A percentile compares a stretch with the other conserved stretches of the same genome.
phyloP scores from a whole-genome alignment of 2,329 filamentous ascomycete genomes.

The Trichocomaceae sp. region DNA sequence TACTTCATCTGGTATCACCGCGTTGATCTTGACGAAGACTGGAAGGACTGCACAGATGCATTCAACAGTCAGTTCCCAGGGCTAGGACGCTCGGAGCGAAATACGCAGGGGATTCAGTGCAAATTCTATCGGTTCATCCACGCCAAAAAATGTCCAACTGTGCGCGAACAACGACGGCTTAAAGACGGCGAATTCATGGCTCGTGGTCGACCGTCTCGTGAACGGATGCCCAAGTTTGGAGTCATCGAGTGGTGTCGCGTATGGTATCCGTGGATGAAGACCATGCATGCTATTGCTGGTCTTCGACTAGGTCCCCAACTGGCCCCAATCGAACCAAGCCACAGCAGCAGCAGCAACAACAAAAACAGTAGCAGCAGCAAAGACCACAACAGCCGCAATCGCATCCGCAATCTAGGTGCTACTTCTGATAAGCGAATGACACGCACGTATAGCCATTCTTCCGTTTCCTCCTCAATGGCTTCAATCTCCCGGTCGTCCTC shows the following conservation, averaged over 20 bases:
- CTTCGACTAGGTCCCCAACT: conserved; percentile 9
- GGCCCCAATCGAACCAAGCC: conserved; percentile 4
- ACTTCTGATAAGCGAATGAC: conserved; percentile 1
- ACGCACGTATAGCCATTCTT: conserved; percentile 9
- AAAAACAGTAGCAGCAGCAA: too few species aligned
- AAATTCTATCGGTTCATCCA: conserved; percentile 46
- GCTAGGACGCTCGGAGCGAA: conserved; percentile 26
- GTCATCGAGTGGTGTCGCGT: conserved; percentile 35
- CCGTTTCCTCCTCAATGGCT: conserved; percentile 4
- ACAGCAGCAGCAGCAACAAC: background rate
- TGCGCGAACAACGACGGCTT: conserved; percentile 38
- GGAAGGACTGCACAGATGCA: conserved; percentile 40
- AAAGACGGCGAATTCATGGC: conserved; percentile 34
- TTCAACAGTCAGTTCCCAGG: conserved; percentile 40
- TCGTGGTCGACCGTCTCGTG: conserved; percentile 23
- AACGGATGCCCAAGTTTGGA: conserved; percentile 32
- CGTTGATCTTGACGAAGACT: conserved; percentile 41
- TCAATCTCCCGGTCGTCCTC: conserved; percentile 10
- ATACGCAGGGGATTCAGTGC: conserved; percentile 44
- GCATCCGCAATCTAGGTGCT: background rate
- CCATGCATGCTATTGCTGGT: conserved; percentile 18
- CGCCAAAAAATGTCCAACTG: conserved; percentile 39
- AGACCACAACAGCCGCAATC: background rate
- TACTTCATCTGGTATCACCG: conserved; percentile 47
- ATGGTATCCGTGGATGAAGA: conserved; percentile 41